These are phyloP conservation scores for Psilocybe subaeruginosa DNA, from an alignment of 768 basidiomycete genomes.

Conservation along the genomic window DNA sequence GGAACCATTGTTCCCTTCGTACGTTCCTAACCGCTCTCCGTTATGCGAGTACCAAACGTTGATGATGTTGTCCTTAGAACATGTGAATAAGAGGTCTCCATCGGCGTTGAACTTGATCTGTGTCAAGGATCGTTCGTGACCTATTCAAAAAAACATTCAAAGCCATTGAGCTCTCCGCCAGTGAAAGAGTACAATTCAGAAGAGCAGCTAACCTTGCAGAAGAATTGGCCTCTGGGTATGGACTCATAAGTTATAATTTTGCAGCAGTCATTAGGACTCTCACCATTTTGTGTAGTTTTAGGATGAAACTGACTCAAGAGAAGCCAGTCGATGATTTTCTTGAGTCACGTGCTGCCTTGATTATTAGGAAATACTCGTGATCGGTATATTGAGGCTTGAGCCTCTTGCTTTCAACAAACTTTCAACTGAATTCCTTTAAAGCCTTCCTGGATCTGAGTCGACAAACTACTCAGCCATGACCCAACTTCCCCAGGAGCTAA, in stretches of 20 bases:
- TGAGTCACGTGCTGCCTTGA: constrained; percentile 21
- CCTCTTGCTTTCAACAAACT: too few species aligned
- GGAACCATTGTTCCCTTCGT: constrained; percentile 93
- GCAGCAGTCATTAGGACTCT: constrained; percentile 12
- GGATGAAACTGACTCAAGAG: constrained; percentile 3
- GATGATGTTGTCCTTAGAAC: constrained; percentile 93
- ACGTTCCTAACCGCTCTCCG: constrained; percentile 96
- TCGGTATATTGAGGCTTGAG: background rate
- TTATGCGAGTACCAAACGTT: constrained; percentile 99
- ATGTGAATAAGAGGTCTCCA: constrained; percentile 94
- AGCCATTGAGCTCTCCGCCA: constrained; percentile 4
- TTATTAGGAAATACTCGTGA: constrained; percentile 1
- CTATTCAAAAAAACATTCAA: constrained; percentile 41
- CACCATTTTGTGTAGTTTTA: constrained; percentile 32
- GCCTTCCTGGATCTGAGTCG: too few species aligned
- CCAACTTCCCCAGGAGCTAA: background rate
- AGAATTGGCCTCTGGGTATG: constrained; percentile 67
- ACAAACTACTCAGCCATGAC: background rate
- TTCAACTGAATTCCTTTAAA: too few species aligned
- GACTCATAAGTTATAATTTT: constrained; percentile 2
- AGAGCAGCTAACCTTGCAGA: constrained; percentile 54
- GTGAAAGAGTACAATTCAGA: background rate
- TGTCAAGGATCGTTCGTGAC: constrained; percentile 96
- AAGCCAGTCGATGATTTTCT: constrained; percentile 24
- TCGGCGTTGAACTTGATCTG: constrained; percentile 98